Conservation (phyloP, 78 protist species). For the Paratrimastix pyriformis region DNA sequence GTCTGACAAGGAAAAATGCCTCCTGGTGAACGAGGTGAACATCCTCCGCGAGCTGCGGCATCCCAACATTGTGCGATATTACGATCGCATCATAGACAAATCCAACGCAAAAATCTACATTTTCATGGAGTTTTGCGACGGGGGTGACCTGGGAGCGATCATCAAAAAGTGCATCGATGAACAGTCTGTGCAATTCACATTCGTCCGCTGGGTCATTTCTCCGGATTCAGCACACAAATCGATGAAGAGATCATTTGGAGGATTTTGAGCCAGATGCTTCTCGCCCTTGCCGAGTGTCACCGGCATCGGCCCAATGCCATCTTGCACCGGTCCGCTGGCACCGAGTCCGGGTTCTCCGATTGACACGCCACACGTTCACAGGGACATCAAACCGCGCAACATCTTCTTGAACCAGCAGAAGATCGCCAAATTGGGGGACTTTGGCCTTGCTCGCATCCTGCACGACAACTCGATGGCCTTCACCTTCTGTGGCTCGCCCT, state of each 20-base stretch:
- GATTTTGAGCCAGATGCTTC: constrained; percentile 48
- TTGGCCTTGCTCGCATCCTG: constrained; percentile 52
- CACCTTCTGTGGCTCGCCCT: background rate
- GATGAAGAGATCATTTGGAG: constrained; percentile 65
- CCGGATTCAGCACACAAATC: constrained; percentile 16
- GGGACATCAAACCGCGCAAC: constrained; percentile 50
- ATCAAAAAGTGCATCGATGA: constrained; percentile 39
- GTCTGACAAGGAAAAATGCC: constrained; percentile 70
- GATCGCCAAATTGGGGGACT: constrained; percentile 78
- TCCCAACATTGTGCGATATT: constrained; percentile 74
- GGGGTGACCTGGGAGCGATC: constrained; percentile 71
- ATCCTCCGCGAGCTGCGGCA: constrained; percentile 62
- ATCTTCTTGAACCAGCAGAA: constrained; percentile 51
- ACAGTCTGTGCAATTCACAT: background rate
- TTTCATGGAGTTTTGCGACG: constrained; percentile 79
- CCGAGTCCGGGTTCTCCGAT: background rate
- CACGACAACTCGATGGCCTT: background rate
- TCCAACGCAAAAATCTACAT: constrained; percentile 48
- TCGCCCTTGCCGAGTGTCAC: constrained; percentile 62
- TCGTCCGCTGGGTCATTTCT: background rate
- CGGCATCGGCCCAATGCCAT: constrained; percentile 36
- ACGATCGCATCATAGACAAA: constrained; percentile 61
- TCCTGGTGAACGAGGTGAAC: constrained; percentile 73
- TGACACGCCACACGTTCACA: background rate
- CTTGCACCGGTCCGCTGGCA: constrained; percentile 73